Conservation (phyloP, 108 stramenopile species). For the Fistulifera pelliculosa region DNA sequence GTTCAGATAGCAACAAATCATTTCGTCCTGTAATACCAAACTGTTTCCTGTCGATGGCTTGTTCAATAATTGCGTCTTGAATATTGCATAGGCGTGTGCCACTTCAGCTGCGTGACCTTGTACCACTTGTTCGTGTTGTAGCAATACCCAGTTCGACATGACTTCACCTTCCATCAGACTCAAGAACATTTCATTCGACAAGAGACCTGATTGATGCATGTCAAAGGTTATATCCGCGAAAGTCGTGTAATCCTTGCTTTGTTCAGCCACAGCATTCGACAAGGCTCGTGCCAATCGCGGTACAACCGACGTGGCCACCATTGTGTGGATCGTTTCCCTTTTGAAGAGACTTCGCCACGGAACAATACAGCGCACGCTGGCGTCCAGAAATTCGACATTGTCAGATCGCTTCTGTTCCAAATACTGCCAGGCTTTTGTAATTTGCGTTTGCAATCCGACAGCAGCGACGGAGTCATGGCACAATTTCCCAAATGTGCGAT, state of each 20-base stretch:
- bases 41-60: conserved; percentile 3
- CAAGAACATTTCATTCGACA: conserved; percentile 55
- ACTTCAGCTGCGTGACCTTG: conserved; percentile 9
- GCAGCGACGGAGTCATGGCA: conserved; percentile 32
- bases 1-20: conserved; percentile 61
- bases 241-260: too few relatives aligned
- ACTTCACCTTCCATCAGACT: conserved; percentile 69
- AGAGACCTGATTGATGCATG: conserved; percentile 29
- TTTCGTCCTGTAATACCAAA: conserved; percentile 32
- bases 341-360: conserved; percentile 59
- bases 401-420: conserved; percentile 28
- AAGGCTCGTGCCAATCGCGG: conserved; percentile 33
- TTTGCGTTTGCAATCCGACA: conserved; percentile 54
- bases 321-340: conserved; percentile 20
- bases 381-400: conserved; percentile 29
- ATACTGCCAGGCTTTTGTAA: conserved; percentile 39
- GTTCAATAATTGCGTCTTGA: conserved; percentile 37
- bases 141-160: conserved; percentile 28
- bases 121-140: conserved; percentile 10
- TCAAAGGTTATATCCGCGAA: conserved; percentile 15
- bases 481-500: conserved; percentile 54
- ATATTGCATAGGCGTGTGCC: conserved; percentile 35
- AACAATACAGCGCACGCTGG: conserved; percentile 19
- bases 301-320: conserved; percentile 42
- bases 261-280: conserved; percentile 9